Conservation (phyloP, 2,329 filamentous ascomycete species). For the Cladophialophora psammophila region DNA sequence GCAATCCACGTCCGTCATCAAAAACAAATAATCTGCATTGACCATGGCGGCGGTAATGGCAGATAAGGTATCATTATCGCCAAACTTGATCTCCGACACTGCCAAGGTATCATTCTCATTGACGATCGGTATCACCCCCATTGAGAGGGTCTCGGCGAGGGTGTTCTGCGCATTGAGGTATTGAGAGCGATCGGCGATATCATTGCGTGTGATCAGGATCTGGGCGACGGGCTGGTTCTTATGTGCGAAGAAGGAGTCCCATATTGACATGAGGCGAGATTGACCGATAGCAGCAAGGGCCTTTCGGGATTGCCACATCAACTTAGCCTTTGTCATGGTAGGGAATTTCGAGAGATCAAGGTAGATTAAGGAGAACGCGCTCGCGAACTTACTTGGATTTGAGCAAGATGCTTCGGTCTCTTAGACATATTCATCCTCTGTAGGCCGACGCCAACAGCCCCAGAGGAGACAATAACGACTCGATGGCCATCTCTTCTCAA, state of each 20-base stretch:
- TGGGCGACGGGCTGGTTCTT: conserved; percentile 91
- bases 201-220: conserved; percentile 90
- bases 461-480: conserved; percentile 95
- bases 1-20: conserved; percentile 99
- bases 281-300: conserved; percentile 95
- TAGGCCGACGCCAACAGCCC: conserved; percentile 92
- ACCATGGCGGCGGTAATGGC: conserved; percentile 98
- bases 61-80: conserved; percentile 96
- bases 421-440: conserved; percentile 87
- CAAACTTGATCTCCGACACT: conserved; percentile 98
- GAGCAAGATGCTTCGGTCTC: conserved; percentile 86
- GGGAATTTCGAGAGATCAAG: not conserved
- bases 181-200: conserved; percentile 93
- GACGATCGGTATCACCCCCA: conserved; percentile 97
- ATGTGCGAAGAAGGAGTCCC: conserved; percentile 91
- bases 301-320: conserved; percentile 47
- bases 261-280: conserved; percentile 91
- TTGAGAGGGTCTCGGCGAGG: conserved; percentile 84
- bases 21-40: conserved; percentile 92
- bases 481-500: conserved; percentile 89
- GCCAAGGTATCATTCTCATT: conserved; percentile 98
- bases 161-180: conserved; percentile 98
- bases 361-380: not conserved
- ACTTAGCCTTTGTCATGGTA: not conserved
- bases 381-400: conserved; percentile 71